phyloP scores from a whole-genome alignment of 78 protist species.

The Dictyostelium purpureum region DNA sequence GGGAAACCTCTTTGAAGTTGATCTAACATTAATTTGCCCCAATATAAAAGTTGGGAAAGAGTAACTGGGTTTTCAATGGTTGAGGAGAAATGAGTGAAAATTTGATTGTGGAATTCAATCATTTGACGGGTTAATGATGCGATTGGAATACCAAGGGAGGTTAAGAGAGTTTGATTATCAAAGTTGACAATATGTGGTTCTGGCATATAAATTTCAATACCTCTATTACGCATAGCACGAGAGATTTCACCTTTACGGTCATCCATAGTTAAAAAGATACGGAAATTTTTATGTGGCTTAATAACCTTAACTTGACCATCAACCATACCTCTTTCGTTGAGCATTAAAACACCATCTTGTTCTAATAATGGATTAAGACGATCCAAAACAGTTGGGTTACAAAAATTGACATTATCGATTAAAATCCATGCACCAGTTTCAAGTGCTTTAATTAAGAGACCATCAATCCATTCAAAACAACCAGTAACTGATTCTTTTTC shows the following conservation, averaged over 20 bases:
- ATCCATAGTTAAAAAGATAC: conserved; percentile 95
- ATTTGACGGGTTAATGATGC: neutral
- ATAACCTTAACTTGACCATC: conserved; percentile 84
- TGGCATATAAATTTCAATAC: conserved; percentile 92
- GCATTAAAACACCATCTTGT: conserved; percentile 91
- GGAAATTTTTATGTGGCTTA: conserved; percentile 92
- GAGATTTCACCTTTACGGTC: conserved; percentile 97
- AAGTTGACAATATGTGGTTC: neutral
- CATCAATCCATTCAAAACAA: conserved; percentile 98
- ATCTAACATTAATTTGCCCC: conserved; percentile 58
- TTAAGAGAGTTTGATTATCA: conserved; percentile 60
- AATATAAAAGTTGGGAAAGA: conserved; percentile 52
- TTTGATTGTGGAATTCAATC: conserved; percentile 55
- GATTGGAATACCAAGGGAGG: conserved; percentile 53
- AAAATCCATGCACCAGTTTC: conserved; percentile 98
- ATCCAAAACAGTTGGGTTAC: conserved; percentile 98
- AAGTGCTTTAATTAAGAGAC: conserved; percentile 90
- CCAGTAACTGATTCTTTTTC: conserved; percentile 86
- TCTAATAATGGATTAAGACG: conserved; percentile 99
- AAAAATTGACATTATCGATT: conserved; percentile 97
- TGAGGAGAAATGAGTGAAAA: conserved; percentile 17
- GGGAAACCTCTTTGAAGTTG: conserved; percentile 64
- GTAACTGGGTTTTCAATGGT: conserved; percentile 65
- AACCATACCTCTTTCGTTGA: conserved; percentile 96
- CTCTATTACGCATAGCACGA: conserved; percentile 99